These are phyloP conservation scores for Irpex lacteus DNA, from an alignment of 1,284 basidiomycete species.

Conservation along the genomic window DNA sequence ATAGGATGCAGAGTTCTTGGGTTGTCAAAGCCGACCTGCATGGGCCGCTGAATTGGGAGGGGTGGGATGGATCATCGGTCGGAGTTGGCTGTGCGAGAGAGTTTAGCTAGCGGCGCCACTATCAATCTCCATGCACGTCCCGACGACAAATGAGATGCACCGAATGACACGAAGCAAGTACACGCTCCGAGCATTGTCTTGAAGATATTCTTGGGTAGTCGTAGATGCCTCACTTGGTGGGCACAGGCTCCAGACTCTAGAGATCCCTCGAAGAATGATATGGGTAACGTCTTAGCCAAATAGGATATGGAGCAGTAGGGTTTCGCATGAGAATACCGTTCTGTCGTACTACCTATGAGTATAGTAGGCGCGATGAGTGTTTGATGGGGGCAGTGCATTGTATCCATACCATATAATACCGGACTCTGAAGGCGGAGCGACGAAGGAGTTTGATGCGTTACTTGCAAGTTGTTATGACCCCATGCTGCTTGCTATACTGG, in stretches of 20 bases:
- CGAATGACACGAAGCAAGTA: too few species aligned
- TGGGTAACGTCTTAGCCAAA: too few species aligned
- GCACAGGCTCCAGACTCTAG: too few species aligned
- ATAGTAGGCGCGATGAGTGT: not conserved
- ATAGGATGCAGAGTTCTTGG: not conserved
- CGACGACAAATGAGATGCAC: not conserved
- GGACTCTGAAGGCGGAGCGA: not conserved
- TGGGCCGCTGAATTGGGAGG: not conserved
- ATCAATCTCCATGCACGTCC: not conserved
- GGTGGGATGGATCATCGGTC: not conserved
- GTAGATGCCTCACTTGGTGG: too few species aligned
- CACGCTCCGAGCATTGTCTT: not conserved
- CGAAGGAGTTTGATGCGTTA: not conserved
- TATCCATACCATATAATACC: not conserved
- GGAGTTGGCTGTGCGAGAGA: not conserved
- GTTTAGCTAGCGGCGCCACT: slow-evolving; percentile 1
- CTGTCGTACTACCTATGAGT: not conserved
- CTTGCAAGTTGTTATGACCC: not conserved
- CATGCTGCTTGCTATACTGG: too few species aligned
- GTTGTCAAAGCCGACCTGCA: not conserved
- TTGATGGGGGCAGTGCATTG: not conserved
- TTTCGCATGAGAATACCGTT: not conserved
- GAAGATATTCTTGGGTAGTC: too few species aligned
- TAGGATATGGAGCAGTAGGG: not conserved
- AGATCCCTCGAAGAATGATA: too few species aligned